Conservation (phyloP, 2,329 filamentous ascomycete genomes). For the Teratosphaeria nubilosa region DNA sequence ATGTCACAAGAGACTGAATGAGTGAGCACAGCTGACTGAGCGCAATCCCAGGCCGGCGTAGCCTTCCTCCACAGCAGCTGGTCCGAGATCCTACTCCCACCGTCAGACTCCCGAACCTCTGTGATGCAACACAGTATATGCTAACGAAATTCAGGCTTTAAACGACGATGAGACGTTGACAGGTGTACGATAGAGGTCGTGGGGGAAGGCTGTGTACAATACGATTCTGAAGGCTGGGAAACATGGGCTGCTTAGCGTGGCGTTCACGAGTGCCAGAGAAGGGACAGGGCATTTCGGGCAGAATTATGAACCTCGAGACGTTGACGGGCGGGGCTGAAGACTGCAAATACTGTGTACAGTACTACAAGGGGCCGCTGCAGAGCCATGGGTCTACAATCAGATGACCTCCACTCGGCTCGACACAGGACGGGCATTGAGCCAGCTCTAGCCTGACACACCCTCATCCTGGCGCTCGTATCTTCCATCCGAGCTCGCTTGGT, state of each 20-base stretch:
- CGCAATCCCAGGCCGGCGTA: slow-evolving; percentile 34
- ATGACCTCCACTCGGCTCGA: no score
- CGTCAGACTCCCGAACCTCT: slow-evolving; percentile 27
- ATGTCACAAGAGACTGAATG: background rate
- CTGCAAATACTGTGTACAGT: no score
- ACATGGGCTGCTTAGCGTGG: background rate
- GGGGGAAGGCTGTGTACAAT: background rate
- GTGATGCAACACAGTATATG: background rate
- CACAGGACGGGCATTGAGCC: no score
- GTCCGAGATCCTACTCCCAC: slow-evolving; percentile 41
- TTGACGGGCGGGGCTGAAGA: background rate
- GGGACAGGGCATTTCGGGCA: background rate
- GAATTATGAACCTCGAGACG: background rate
- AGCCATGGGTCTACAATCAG: no score
- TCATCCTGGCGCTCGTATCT: no score
- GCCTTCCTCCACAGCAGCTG: slow-evolving; percentile 44
- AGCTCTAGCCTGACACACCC: no score
- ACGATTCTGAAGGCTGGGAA: background rate
- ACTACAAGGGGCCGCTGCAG: no score
- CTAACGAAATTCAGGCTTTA: background rate
- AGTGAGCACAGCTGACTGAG: slow-evolving; percentile 2
- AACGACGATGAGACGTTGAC: background rate
- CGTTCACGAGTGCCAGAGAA: background rate
- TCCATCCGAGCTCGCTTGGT: no score
- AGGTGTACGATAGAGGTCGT: background rate